These are phyloP conservation scores for Mycena galericulata DNA, from an alignment of 768 basidiomycete species.

Conservation along the genomic window DNA sequence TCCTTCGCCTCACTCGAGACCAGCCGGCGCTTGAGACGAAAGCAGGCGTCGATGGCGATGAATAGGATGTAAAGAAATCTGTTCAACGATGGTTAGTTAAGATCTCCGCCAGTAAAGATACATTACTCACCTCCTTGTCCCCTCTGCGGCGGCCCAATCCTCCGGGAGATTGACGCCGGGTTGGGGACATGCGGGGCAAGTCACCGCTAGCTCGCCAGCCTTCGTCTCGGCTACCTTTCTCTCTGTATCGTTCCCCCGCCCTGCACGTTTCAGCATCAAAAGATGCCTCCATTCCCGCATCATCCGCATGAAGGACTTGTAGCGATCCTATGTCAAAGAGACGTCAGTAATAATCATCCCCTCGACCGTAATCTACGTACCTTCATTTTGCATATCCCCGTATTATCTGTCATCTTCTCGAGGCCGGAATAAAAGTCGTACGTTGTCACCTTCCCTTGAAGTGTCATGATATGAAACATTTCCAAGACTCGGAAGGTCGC, in stretches of 20 bases:
- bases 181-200: slow-evolving; percentile 36
- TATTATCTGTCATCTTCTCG: slow-evolving; percentile 33
- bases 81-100: no score
- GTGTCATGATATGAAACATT: slow-evolving; percentile 28
- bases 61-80: slow-evolving; percentile 41
- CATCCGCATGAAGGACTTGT: no score
- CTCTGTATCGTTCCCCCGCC: not conserved
- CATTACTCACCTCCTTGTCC: not conserved
- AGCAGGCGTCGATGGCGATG: slow-evolving; percentile 40
- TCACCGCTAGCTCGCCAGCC: slow-evolving; percentile 26
- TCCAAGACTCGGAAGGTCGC: slow-evolving; percentile 27
- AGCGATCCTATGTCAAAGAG: slow-evolving; percentile 4
- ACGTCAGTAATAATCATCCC: slow-evolving; percentile 5
- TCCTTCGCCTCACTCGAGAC: not conserved
- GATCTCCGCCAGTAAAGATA: no score
- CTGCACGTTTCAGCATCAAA: slow-evolving; percentile 12
- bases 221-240: slow-evolving; percentile 12
- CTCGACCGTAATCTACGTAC: slow-evolving; percentile 21
- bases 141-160: slow-evolving; percentile 16
- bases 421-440: no score
- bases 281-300: slow-evolving; percentile 8
- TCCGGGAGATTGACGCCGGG: slow-evolving; percentile 33
- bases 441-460: no score
- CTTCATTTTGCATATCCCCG: slow-evolving; percentile 29
- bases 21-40: slow-evolving; percentile 33